Base-by-base conservation (phyloP, 2,329 filamentous ascomycete species). In the Calonectria ilicicola region DNA sequence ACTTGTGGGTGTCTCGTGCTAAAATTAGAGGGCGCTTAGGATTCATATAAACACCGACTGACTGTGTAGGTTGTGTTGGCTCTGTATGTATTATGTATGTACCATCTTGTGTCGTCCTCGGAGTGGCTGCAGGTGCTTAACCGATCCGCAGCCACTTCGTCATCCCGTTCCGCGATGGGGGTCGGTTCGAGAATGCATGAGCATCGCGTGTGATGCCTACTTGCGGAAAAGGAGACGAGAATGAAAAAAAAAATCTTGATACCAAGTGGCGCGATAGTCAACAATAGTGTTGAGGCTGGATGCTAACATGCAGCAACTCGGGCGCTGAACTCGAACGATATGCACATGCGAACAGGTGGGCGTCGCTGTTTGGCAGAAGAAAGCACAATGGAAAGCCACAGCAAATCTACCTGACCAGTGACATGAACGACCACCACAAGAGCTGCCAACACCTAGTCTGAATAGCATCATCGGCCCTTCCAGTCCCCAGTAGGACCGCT, bases 261-360 rank as follows among this genome's bases (percentile, higher is more conserved):
- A 32, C 15, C 15, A 9, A 32, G 32, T n/a, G 4, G 2, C 21
- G 27, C 19, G 29, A 56, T 35, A 19, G n/a, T 32, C n/a, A 56
- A 5, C 19, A n/a, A 5, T n/a, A n/a, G n/a, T n/a, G 42, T n/a
- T 23, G 49, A 6, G 27, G 6, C 19, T 19, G 17, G 8, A 9
- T 12, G 19, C 49, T 10, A 32, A 5, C 17, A 56, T 56, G n/a
- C 29, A 38, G 29, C 29, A 56, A 17, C n/a, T 26, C 29, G 29
- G 46, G 46, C 46, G 21, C 63, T 23, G 32, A 32, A 12, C 49
- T 67, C 19, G 62, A 27, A 35, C 64, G 47, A 67, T 46, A 26
- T 56, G 49, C 49, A 29, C 32, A 58, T 67, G 64, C 65, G 65
- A 67, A 67, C 65, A 67, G 65, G 65, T 60, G 65, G 51, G 65